Base-by-base conservation (phyloP, 441 rosid genomes). In the Populus tomentosa region DNA sequence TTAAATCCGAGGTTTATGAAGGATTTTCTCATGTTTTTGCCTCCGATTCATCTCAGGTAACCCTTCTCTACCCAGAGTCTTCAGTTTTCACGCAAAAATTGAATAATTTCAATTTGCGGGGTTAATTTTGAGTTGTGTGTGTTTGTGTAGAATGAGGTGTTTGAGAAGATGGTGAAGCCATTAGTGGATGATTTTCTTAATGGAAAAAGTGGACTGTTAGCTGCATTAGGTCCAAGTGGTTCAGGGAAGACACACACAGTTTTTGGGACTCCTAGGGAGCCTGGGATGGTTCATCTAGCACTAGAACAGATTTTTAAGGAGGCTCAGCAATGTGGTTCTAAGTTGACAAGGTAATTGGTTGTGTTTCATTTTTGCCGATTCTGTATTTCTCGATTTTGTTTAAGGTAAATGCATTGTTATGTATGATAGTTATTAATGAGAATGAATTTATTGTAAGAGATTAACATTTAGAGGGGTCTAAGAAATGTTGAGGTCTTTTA, bases 161-260 rank as follows among this genome's bases (percentile, higher is more conserved):
- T 33, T 10, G 81, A 74, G 35, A 61, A 64, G 50, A 78, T 77
- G 83, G 46, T 73, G 71, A 77, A 75, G 73, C 94, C 97, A 11
- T 71, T 95, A 78, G 94, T 91, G 74, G 97, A 90, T 61, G 97
- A 91, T 81, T 95, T 95, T 76, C 72, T 90, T 21, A 77, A 65
- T 18, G 99, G 97, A 30, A 93, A 88, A 77, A 91, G 88, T 26
- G 93, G 95, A 69, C 90, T 95, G 99, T 71, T 95, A 75, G 97
- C 97, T 28, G 97, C 99, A 0, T 70, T 93, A 77, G 99, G 97
- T 64, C 94, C 98, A 71, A 93, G 95, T 24, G 98, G 98, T 75
- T 93, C 99, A 0, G 98, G 98, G 61, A 93, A 95, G 89, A 95
- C 99, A 16, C 93, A 95, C 73, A 95, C 99, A 0, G 93, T 95